Evolutionary conservation across 352 stramenopile species (phyloP), one percentile per base, ranked within the genome.

Genomic region (Poterioochromonas sp.): DNA sequence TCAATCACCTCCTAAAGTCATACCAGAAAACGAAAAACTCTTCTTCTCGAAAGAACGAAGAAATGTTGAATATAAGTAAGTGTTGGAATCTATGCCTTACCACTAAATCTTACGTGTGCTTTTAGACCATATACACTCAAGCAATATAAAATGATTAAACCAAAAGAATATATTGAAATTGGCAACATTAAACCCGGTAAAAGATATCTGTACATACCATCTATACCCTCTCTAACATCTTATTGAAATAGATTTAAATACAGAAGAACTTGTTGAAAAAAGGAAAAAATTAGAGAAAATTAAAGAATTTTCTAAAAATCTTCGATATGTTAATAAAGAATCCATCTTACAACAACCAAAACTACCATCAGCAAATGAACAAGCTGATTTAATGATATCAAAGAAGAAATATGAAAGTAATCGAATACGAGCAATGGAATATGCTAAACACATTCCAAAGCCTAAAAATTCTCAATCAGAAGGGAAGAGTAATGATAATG

Each of bases 391-490:
- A 8, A 15, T 43, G 32, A 71, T 44, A 3, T 8, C 62, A 22
- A 40, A 41, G 22, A 3, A 60, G 11, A 76, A 76, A 62, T 11
- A 44, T 8, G n/a, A 63, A 20, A 62, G 41, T 26, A 76, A 41
- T 12, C 5, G 68, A 47, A 0, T 40, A 62, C 44, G 49, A 44
- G 68, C 68, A 34, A 26, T 76, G 40, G 41, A 76, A 76, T 76
- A 62, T 76, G 68, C 68, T n/a, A 58, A 62, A 32, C 58, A 76
- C 49, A 62, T 76, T n/a, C 68, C 68, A 8, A 76, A 76, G 26
- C 68, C 68, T 1, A 39, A 37, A 29, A 62, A 62, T 54, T 1
- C 37, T 54, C 54, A 65, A 65, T 65, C 26, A 35, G 54, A 65
- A 29, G n/a, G 18, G 5, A 51, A 20, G 43, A 51, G 18, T 51